Evolutionary conservation across 805 yeast genomes (phyloP).

Genomic region (Candida krabiensis): DNA sequence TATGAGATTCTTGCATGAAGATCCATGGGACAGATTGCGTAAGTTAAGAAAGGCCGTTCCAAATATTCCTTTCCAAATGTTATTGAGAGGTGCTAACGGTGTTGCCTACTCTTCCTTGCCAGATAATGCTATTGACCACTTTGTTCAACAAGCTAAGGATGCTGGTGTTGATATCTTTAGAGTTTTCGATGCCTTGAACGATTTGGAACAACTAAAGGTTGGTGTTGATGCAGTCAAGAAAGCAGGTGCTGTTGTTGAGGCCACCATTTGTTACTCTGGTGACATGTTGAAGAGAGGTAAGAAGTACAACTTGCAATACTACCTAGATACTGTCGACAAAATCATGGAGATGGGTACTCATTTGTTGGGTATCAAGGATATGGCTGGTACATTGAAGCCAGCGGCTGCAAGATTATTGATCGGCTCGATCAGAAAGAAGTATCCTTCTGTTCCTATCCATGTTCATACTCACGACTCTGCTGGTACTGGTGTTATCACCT

Average conservation of each 20-base stretch:
- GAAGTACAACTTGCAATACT: conserved; percentile 93
- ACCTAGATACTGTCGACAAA: conserved; percentile 74
- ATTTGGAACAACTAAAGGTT: conserved; percentile 92
- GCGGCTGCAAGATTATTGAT: conserved; percentile 83
- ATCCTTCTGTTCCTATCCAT: conserved; percentile 94
- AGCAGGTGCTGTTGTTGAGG: conserved; percentile 99
- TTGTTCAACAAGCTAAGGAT: conserved; percentile 90
- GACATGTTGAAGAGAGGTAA: conserved; percentile 96
- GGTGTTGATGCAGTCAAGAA: conserved; percentile 97
- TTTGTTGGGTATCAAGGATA: conserved; percentile 95
- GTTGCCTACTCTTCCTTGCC: conserved; percentile 98
- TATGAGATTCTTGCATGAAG: conserved; percentile 97
- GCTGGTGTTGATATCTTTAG: conserved; percentile 97
- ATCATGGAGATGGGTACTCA: conserved; percentile 95
- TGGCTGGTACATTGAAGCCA: conserved; percentile 99
- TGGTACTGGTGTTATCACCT: conserved; percentile 97
- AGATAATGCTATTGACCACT: conserved; percentile 97
- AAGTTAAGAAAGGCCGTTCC: conserved; percentile 88
- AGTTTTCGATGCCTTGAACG: conserved; percentile 96
- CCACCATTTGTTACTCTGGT: conserved; percentile 98
- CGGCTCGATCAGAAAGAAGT: conserved; percentile 76
- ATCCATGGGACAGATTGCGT: conserved; percentile 97
- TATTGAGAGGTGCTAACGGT: conserved; percentile 98
- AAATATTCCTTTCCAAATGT: conserved; percentile 98
- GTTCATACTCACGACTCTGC: conserved; percentile 99